Percentiles rank a stretch among this genome's conserved stretches.
Evolutionary conservation across 2,329 filamentous ascomycete genomes (phyloP).

Genomic region (Alternaria brassicicola): DNA sequence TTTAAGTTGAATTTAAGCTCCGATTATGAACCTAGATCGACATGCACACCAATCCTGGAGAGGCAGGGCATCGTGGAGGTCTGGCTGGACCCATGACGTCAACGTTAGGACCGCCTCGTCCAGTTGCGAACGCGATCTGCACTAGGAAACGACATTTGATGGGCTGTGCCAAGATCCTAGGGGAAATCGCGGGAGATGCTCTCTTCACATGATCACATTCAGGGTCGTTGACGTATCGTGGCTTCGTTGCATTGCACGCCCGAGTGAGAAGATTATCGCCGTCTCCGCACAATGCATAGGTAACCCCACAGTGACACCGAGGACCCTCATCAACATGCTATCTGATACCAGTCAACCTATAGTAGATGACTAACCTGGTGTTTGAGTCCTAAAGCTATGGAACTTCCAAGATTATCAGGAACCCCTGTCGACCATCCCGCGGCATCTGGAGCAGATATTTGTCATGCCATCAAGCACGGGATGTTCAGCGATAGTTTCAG

Average conservation of each 20-base stretch:
- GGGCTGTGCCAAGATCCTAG: slow-evolving; percentile 7
- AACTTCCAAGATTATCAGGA: neutral
- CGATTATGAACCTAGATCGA: slow-evolving; percentile 2
- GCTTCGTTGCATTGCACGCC: neutral
- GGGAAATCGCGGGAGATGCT: neutral
- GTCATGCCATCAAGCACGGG: neutral
- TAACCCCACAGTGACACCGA: slow-evolving; percentile 1
- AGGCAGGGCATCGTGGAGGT: slow-evolving; percentile 10
- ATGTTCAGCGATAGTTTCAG: neutral
- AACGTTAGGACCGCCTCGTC: slow-evolving; percentile 2
- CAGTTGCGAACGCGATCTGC: slow-evolving; percentile 10
- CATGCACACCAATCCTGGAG: neutral
- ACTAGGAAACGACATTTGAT: neutral
- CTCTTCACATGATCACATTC: neutral
- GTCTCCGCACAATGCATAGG: neutral
- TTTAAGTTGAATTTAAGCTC: slow-evolving; percentile 18
- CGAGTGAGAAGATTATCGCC: neutral
- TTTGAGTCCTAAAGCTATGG: neutral
- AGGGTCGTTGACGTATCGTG: neutral
- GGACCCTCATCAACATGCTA: neutral
- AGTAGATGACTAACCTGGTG: neutral
- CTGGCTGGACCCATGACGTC: slow-evolving; percentile 13
- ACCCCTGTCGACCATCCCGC: neutral
- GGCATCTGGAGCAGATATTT: neutral
- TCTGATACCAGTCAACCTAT: neutral